Conservation (phyloP, 2,329 filamentous ascomycete genomes). For the Sarocladium strictum region DNA sequence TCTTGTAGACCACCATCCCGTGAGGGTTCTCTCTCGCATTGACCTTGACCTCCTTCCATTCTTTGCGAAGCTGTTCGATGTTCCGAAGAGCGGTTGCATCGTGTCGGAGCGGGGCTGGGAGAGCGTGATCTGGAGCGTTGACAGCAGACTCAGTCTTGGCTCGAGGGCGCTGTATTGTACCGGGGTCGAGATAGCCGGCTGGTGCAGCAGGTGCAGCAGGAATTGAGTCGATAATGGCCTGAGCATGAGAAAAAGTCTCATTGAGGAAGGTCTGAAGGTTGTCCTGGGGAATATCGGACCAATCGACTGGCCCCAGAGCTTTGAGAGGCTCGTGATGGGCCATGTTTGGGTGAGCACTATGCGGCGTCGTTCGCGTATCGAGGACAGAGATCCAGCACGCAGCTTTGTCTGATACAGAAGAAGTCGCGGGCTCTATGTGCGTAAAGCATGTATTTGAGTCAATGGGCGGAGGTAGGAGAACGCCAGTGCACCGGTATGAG, state of each 20-base stretch:
- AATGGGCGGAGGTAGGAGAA: background rate
- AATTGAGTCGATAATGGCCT: conserved; percentile 70
- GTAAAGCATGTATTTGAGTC: background rate
- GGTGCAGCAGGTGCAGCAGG: conserved; percentile 47
- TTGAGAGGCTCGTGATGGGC: conserved; percentile 54
- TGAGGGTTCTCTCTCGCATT: conserved; percentile 68
- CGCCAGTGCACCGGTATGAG: background rate
- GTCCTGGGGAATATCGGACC: conserved; percentile 39
- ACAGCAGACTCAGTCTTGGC: conserved; percentile 50
- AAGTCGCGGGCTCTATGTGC: no score
- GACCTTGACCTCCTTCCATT: conserved; percentile 83
- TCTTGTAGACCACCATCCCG: conserved; percentile 73
- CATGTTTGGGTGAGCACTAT: no score
- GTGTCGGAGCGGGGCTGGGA: background rate
- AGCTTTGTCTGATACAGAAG: no score
- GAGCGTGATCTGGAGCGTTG: background rate
- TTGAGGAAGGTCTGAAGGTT: conserved; percentile 48
- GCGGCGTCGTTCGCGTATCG: no score
- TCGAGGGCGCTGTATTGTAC: conserved; percentile 40
- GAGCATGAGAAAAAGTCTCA: conserved; percentile 59
- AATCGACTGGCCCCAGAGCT: conserved; percentile 49
- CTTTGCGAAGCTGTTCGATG: conserved; percentile 58
- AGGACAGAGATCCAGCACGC: no score
- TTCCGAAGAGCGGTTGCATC: conserved; percentile 38
- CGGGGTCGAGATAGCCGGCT: conserved; percentile 34